A percentile compares a stretch with the other conserved stretches of the same genome.
phyloP scores from a whole-genome alignment of 495 filamentous ascomycete genomes.

The Trichocladium antarcticum region DNA sequence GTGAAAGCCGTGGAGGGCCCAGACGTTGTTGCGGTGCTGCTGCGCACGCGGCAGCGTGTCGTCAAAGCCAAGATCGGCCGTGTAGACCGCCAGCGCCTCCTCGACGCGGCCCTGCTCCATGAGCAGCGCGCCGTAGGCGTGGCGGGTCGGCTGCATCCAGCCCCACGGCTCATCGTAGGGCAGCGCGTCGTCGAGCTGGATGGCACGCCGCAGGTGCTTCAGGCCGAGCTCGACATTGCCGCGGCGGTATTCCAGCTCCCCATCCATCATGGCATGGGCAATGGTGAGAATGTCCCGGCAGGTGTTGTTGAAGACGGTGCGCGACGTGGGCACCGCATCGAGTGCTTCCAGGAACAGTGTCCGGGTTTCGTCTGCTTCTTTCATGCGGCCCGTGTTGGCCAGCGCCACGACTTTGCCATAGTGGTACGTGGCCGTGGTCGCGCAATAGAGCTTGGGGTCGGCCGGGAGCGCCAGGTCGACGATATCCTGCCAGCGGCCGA shows the following conservation, averaged over 20 bases:
- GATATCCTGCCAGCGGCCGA: constrained; percentile 54
- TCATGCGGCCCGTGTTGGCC: constrained; percentile 41
- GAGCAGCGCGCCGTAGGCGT: constrained; percentile 53
- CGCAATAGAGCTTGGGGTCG: constrained; percentile 46
- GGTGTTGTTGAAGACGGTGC: constrained; percentile 56
- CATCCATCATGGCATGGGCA: constrained; percentile 52
- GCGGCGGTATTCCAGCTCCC: constrained; percentile 55
- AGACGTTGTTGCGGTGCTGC: constrained; percentile 56
- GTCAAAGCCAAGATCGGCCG: constrained; percentile 50
- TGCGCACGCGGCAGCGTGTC: constrained; percentile 44
- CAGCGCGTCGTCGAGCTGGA: constrained; percentile 44
- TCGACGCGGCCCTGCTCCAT: constrained; percentile 48
- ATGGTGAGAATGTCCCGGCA: constrained; percentile 49
- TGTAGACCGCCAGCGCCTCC: constrained; percentile 46
- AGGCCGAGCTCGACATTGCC: constrained; percentile 47
- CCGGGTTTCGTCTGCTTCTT: constrained; percentile 38
- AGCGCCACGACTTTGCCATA: constrained; percentile 55
- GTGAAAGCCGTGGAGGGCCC: constrained; percentile 54
- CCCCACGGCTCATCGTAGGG: constrained; percentile 61
- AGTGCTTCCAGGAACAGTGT: constrained; percentile 36
- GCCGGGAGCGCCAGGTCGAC: constrained; percentile 37
- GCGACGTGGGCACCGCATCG: constrained; percentile 37
- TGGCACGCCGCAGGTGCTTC: constrained; percentile 40
- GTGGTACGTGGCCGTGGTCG: constrained; percentile 51
- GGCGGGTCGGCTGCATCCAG: constrained; percentile 57